Conservation (phyloP, 2,329 filamentous ascomycete species). For the Paecilomyces dactylethromorphus region DNA sequence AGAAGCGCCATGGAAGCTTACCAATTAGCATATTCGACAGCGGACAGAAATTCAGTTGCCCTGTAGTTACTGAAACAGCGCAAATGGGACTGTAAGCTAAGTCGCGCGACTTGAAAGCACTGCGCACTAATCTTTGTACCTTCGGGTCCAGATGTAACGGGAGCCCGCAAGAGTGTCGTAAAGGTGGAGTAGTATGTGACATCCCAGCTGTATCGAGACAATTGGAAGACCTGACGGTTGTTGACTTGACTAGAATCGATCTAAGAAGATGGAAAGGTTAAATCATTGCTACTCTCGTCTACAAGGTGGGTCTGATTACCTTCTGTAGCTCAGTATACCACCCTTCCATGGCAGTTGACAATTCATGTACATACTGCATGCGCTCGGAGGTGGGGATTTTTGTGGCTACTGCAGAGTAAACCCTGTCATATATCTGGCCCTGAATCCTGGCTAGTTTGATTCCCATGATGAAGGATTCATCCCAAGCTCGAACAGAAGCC, state of each 20-base stretch:
- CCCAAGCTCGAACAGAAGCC: too few species aligned
- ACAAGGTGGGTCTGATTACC: too few species aligned
- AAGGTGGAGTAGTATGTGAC: conserved; percentile 13
- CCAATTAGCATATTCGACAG: conserved; percentile 16
- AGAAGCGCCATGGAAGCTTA: background rate
- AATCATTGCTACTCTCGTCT: too few species aligned
- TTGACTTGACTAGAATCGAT: conserved; percentile 2
- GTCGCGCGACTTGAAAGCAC: conserved; percentile 12
- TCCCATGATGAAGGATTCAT: too few species aligned
- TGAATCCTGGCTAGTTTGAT: too few species aligned
- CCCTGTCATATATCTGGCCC: too few species aligned
- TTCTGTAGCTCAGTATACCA: too few species aligned
- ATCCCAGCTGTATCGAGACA: conserved; percentile 13
- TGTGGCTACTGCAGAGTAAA: too few species aligned
- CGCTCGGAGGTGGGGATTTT: too few species aligned
- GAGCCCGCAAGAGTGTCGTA: conserved; percentile 10
- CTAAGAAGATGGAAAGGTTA: too few species aligned
- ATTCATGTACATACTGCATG: too few species aligned
- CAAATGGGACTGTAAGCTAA: conserved; percentile 12
- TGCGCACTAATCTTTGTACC: conserved; percentile 8
- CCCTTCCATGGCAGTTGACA: too few species aligned
- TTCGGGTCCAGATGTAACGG: conserved; percentile 2
- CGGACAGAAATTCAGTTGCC: conserved; percentile 4
- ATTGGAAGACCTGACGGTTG: conserved; percentile 4
- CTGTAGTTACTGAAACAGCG: conserved; percentile 8